Evolutionary conservation across 1,284 basidiomycete species (phyloP), one percentile per base, ranked within the genome.

Genomic region (Caloboletus inedulis): DNA sequence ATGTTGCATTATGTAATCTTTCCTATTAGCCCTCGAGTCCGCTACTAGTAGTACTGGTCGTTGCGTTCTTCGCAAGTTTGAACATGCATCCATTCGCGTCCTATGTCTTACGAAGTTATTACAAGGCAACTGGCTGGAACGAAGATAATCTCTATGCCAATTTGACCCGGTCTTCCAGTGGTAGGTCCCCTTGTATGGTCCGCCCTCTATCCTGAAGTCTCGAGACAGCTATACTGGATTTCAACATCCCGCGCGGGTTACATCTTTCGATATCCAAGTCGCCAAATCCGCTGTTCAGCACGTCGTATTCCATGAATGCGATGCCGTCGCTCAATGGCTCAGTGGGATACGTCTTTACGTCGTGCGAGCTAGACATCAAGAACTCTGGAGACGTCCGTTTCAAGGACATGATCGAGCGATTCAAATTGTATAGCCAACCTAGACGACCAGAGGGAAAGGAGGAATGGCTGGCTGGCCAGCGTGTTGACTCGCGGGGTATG

Each of bases 101-200:
- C 12, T 92, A 94, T 73, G 87, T 98, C 47, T 77, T 98, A 41
- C 85, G 89, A 58, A 87, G 80, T 68, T 98, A 97, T 73, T 94
- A 94, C 75, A 81, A 83, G 58, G 85, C 85, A 13, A 97, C 93
- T 39, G 91, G 91, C 56, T 98, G 95, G 95, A 95, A 95, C 65
- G 91, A 96, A 69, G 94, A 98, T 72, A 95, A 95, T 66, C 79
- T 95, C 7, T 98, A 94, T 66, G 85, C 89, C 6, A 92, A 96
- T 62, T 69, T 98, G 34, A 98, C 93, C 6, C 81, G 91, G 39
- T 90, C 92, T 34, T 95, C 92, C 1, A 87, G 82, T 73, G 89
- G 91, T 94, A 56, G 56, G 82, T 73, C 29, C 9, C 27, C 35
- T 55, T 30, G 21, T 30, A 35, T 49, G 34, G 7, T 14, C 21